Base-by-base conservation (phyloP, 169 alveolate species). In the Cryptosporidium canis region DNA sequence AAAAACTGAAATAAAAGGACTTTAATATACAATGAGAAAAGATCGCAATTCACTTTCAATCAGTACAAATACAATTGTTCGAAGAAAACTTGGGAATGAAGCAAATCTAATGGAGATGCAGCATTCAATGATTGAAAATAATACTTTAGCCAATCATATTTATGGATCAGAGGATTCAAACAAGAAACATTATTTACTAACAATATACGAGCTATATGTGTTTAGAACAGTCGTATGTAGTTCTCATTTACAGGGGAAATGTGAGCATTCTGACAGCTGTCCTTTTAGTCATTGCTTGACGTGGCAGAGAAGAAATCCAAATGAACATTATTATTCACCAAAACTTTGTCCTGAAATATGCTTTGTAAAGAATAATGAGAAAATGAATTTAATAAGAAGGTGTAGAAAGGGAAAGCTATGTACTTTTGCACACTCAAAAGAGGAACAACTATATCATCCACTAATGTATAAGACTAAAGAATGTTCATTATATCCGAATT, bases 301-400 rank as follows among this genome's bases (percentile, higher is more conserved):
- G 21, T 94, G 97, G 97, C 97, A 94, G 66, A 72, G 97, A 3
- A 77, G 97, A 63, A 94, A 94, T 66, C 97, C 97, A 9, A 70
- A 84, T 44, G 90, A 83, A 37, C 83, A 84, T 31, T 83, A 70
- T 45, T 92, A 92, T 83, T 84, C 83, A 58, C 92, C 94, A 39
- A 85, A 92, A 45, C 83, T 90, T 14, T 92, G 94, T 45, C 94
- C 94, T 31, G 93, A 90, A 41, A 92, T 92, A 18, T 90, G 84
- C 51, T 92, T 92, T 67, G 83, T 90, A 3, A 82, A 85, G 24
- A 67, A 66, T 68, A 85, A 84, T 82, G 91, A 85, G 35, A 92
- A 92, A 58, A 92, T 92, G 94, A 90, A 77, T 65, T 85, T 92
- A 41, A 90, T 90, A 61, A 83, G 93, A 39, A 90, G 90, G 66